Evolutionary conservation across 768 basidiomycete genomes (phyloP).

Genomic region (Podaxis mareebaensis): DNA sequence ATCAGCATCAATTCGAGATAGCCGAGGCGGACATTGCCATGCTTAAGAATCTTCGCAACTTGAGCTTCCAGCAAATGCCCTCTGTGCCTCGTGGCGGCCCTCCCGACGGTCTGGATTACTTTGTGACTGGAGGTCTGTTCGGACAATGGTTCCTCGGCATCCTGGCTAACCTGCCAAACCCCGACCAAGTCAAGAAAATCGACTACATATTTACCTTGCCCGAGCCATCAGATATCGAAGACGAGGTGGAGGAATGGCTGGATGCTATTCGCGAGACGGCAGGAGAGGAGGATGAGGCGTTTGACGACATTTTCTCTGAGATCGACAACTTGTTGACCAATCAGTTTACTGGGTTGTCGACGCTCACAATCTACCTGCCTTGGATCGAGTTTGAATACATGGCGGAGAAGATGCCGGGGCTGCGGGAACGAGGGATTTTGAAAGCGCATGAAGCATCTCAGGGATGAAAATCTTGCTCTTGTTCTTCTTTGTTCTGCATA

Average conservation of each 20-base stretch:
- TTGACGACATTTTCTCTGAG: neutral
- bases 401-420: neutral
- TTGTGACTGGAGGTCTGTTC: neutral
- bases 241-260: neutral
- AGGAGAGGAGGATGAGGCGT: neutral
- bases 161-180: neutral
- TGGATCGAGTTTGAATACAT: slow-evolving; percentile 1
- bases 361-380: neutral
- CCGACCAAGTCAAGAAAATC: neutral
- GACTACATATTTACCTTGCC: neutral
- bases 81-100: neutral
- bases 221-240: neutral
- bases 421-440: neutral
- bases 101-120: neutral
- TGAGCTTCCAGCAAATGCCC: neutral
- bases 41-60: neutral
- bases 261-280: neutral
- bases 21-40: neutral
- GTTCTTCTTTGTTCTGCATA: neutral
- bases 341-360: neutral
- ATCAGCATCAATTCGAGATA: neutral
- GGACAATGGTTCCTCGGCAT: slow-evolving; percentile 2
- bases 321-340: neutral
- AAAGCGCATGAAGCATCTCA: neutral
- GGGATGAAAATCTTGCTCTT: neutral